Conservation (phyloP, 306 rosid species). For the Cyclanthera cordifolia region DNA sequence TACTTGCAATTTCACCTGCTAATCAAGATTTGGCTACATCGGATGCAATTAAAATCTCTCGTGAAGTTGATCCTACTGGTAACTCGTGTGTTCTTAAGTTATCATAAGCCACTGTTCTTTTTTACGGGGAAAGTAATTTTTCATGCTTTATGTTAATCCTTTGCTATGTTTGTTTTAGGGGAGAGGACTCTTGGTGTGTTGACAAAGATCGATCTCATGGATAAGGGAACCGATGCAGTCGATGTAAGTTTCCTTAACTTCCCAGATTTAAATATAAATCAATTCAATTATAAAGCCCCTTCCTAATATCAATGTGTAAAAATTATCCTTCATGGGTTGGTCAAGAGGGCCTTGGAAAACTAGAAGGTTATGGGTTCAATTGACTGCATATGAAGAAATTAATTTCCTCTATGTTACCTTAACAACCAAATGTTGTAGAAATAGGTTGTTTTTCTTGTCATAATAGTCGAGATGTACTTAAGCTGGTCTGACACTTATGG, state of each 20-base stretch:
- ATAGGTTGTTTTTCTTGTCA: no score
- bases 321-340: no score
- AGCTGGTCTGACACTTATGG: no score
- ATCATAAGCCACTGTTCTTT: background rate
- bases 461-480: no score
- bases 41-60: slow-evolving; percentile 89
- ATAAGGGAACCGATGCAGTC: slow-evolving; percentile 96
- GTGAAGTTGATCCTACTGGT: slow-evolving; percentile 96
- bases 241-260: slow-evolving; percentile 47
- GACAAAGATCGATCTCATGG: slow-evolving; percentile 98
- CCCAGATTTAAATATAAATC: background rate
- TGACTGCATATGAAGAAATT: no score
- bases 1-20: slow-evolving; percentile 92
- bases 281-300: background rate
- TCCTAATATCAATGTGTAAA: background rate
- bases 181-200: slow-evolving; percentile 90
- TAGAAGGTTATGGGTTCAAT: no score
- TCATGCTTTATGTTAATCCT: background rate
- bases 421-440: no score
- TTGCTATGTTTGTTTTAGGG: slow-evolving; percentile 33
- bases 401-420: no score
- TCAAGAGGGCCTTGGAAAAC: no score
- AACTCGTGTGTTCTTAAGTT: background rate
- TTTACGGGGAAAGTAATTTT: background rate
- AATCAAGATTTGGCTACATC: slow-evolving; percentile 99